These are phyloP conservation scores for Aspergillus eucalypticola DNA, from an alignment of 2,329 filamentous ascomycete species.

Conservation along the genomic window DNA sequence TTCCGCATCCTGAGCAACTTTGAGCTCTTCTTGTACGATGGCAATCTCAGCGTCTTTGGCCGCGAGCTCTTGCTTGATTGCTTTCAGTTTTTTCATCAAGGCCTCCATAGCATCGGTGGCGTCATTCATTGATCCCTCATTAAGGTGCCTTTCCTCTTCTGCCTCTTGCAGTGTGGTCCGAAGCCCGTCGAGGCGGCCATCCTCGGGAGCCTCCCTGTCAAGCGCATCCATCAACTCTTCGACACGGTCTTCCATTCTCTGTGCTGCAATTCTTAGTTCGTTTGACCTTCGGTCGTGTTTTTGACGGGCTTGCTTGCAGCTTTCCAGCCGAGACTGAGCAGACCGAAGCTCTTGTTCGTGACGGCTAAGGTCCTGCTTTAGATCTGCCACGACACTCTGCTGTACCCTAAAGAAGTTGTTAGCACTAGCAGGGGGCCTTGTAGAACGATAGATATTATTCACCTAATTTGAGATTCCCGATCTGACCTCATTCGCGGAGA, in stretches of 20 bases:
- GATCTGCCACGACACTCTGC: constrained; percentile 51
- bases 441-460: neutral
- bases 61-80: constrained; percentile 36
- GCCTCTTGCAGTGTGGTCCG: constrained; percentile 60
- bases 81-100: constrained; percentile 42
- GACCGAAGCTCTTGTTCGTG: constrained; percentile 53
- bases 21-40: constrained; percentile 46
- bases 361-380: constrained; percentile 57
- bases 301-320: constrained; percentile 51
- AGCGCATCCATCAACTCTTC: constrained; percentile 68
- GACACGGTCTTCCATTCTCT: constrained; percentile 63
- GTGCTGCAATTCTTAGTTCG: constrained; percentile 57
- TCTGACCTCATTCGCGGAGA: constrained; percentile 78
- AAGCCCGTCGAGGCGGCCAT: constrained; percentile 64
- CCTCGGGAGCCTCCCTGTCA: constrained; percentile 60
- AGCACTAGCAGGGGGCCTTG: constrained; percentile 12
- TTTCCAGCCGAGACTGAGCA: constrained; percentile 52
- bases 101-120: constrained; percentile 46
- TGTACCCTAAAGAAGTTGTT: constrained; percentile 39
- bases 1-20: constrained; percentile 59
- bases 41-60: constrained; percentile 38
- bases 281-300: constrained; percentile 51
- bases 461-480: constrained; percentile 65
- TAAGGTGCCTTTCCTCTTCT: constrained; percentile 48
- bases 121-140: constrained; percentile 52